Evolutionary conservation across 345 rosid genomes (phyloP).

Genomic region (Euphorbia pulcherrima): DNA sequence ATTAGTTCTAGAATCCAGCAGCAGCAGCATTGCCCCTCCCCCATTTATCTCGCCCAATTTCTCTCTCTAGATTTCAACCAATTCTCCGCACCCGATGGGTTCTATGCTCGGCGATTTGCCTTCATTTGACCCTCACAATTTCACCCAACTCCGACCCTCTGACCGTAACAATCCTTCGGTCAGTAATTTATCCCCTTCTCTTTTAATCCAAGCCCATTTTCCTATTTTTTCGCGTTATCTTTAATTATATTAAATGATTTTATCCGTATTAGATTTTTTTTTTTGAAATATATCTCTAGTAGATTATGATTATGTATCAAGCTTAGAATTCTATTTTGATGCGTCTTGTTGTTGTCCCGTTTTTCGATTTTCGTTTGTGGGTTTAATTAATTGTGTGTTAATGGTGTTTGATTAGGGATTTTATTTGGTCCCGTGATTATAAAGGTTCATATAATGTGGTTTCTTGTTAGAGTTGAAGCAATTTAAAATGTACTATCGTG

Average conservation of each 20-base stretch:
- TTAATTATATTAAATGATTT: too few species aligned
- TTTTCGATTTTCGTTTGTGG: constrained; percentile 9
- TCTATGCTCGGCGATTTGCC: constrained; percentile 73
- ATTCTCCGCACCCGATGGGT: constrained; percentile 50
- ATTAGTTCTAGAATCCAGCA: constrained; percentile 9
- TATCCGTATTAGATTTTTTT: too few species aligned
- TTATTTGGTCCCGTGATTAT: background rate
- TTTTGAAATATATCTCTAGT: constrained; percentile 1
- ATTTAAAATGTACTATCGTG: background rate
- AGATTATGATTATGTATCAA: constrained; percentile 1
- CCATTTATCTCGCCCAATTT: background rate
- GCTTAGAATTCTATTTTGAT: background rate
- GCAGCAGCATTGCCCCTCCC: background rate
- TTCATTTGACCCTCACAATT: constrained; percentile 80
- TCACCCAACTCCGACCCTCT: constrained; percentile 79
- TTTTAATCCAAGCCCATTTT: background rate
- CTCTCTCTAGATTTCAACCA: constrained; percentile 15
- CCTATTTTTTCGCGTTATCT: background rate
- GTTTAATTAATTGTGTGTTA: background rate
- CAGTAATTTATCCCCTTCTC: constrained; percentile 18
- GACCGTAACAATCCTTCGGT: constrained; percentile 83
- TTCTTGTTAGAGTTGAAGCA: background rate
- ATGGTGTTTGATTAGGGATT: background rate
- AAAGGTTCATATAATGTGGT: constrained; percentile 1
- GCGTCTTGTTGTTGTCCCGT: background rate